Percentiles rank a stretch among this genome's conserved stretches.
Evolutionary conservation across 2,329 filamentous ascomycete genomes (phyloP).

Genomic region (Paracamarosporium sp.): DNA sequence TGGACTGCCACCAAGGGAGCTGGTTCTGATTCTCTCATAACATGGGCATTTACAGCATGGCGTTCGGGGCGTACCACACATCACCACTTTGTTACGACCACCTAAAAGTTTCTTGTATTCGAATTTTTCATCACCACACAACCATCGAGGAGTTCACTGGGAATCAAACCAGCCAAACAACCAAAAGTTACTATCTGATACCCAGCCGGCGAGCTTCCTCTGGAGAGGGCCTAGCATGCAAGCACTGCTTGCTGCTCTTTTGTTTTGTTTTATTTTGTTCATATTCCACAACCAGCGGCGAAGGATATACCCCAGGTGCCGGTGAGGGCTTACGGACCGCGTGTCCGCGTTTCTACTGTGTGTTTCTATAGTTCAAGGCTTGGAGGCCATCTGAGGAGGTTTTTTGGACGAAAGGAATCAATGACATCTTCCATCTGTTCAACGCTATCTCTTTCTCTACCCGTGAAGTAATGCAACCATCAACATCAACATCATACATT

Average conservation of each 20-base stretch:
- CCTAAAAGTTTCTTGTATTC: conserved; percentile 22
- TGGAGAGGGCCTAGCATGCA: conserved; percentile 33
- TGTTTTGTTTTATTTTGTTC: conserved; percentile 13
- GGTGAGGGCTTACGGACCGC: conserved; percentile 35
- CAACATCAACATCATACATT: too few species aligned
- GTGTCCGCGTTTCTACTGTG: conserved; percentile 4
- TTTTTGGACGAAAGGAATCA: too few species aligned
- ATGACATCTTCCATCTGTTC: too few species aligned
- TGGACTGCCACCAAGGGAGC: conserved; percentile 36
- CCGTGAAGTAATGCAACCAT: too few species aligned
- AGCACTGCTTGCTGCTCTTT: not conserved
- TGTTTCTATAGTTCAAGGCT: not conserved
- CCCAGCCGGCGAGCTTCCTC: conserved; percentile 19
- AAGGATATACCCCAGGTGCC: conserved; percentile 42
- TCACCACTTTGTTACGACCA: conserved; percentile 9
- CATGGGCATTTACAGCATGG: conserved; percentile 33
- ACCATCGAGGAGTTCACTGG: conserved; percentile 38
- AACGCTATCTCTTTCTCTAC: too few species aligned
- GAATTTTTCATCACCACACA: conserved; percentile 23
- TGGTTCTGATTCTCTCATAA: conserved; percentile 49
- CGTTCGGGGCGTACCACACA: conserved; percentile 18
- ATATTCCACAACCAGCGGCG: conserved; percentile 46
- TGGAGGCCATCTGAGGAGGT: too few species aligned
- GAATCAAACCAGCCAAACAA: conserved; percentile 9
- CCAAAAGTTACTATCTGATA: conserved; percentile 13